Percentiles rank a stretch among this genome's conserved stretches.
These are phyloP conservation scores for Aspergillus terreus DNA, from an alignment of 2,329 filamentous ascomycete species.

Conservation along the genomic window DNA sequence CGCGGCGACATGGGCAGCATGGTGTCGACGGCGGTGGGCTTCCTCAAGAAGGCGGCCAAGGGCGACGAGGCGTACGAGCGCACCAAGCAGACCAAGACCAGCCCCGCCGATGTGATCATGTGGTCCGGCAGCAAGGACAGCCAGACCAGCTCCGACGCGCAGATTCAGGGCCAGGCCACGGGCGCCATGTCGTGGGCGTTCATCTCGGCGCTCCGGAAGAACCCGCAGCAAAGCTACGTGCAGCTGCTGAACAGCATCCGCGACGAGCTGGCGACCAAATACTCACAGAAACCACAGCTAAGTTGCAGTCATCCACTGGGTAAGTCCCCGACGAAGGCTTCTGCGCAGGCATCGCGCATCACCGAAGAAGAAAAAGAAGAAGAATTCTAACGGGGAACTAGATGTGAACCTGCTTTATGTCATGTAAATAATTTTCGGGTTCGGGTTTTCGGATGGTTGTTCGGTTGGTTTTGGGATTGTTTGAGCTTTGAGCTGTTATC, in stretches of 20 bases:
- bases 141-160: conserved; percentile 92
- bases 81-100: conserved; percentile 84
- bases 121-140: conserved; percentile 96
- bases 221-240: conserved; percentile 93
- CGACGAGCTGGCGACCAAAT: conserved; percentile 80
- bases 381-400: conserved; percentile 29
- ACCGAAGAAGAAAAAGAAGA: neutral
- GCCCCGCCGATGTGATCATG: conserved; percentile 93
- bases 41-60: conserved; percentile 81
- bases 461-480: neutral
- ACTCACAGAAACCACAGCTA: conserved; percentile 91
- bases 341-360: neutral
- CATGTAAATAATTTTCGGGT: conserved; percentile 49
- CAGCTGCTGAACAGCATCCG: conserved; percentile 93
- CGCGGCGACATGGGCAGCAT: conserved; percentile 80
- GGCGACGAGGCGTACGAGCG: conserved; percentile 77
- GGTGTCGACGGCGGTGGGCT: conserved; percentile 71
- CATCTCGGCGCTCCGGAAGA: conserved; percentile 84
- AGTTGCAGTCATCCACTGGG: conserved; percentile 94
- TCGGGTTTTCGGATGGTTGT: conserved; percentile 4
- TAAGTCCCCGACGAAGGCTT: conserved; percentile 47
- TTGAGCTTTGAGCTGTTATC: neutral
- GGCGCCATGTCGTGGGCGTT: conserved; percentile 99
- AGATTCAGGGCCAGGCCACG: conserved; percentile 81
- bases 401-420: conserved; percentile 65